Evolutionary conservation across 1,284 basidiomycete species (phyloP).

Genomic region (Puccinia horiana): DNA sequence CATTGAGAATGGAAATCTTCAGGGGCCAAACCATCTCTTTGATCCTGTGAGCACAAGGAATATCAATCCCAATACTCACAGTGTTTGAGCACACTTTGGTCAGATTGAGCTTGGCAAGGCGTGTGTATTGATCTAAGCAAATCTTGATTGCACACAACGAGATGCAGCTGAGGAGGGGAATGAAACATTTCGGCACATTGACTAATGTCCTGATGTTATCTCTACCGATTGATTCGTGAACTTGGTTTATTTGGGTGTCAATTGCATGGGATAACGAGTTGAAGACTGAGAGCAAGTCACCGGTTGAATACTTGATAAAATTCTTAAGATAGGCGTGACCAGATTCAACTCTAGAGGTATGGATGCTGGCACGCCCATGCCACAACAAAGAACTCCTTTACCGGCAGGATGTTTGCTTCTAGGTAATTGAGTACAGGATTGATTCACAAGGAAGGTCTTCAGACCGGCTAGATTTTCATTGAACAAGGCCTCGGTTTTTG

Average conservation of each 20-base stretch:
- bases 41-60: conserved; percentile 9
- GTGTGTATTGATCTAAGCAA: neutral
- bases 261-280: neutral
- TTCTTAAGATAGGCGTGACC: conserved; percentile 5
- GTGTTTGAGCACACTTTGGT: neutral
- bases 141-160: neutral
- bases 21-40: neutral
- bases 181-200: neutral
- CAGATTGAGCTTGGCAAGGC: neutral
- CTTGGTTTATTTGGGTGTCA: neutral
- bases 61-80: neutral
- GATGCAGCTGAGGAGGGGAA: neutral
- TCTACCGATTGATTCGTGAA: neutral
- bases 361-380: no score
- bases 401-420: neutral
- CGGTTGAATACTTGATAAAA: neutral
- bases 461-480: neutral
- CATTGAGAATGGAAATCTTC: conserved; percentile 2
- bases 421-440: neutral
- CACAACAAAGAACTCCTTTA: neutral
- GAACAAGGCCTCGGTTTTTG: neutral
- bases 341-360: neutral
- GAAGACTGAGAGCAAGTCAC: neutral
- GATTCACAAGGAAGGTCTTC: neutral
- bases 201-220: neutral